Base-by-base conservation (phyloP, 2,329 filamentous ascomycete genomes). In the Talaromyces islandicus region DNA sequence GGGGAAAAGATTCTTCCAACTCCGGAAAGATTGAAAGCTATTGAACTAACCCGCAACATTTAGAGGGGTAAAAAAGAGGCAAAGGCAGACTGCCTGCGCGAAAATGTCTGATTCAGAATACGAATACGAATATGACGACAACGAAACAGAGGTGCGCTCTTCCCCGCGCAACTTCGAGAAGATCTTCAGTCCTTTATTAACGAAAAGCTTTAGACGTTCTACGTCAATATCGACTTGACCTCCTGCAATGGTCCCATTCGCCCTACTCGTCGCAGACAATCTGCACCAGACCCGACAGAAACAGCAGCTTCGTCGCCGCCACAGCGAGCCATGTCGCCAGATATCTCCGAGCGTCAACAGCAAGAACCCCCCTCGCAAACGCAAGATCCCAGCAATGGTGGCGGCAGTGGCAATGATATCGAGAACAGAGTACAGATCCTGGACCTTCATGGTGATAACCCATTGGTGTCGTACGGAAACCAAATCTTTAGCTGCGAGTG, bases 401-500 rank as follows among this genome's bases (percentile, higher is more conserved):
- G n/a, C n/a, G n/a, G n/a, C n/a, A n/a, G n/a, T n/a, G 61, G 61
- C 43, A 61, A 62, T 7, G 25, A 57, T 25, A 17, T 35, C 11
- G 62, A 67, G 27, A 73, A 78, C 51, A 72, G 75, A 53, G 83
- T 96, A 6, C 91, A 96, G 69, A 87, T 97, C 56, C 80, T 94
- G n/a, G 91, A 91, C 29, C 81, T 97, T 3, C 89, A 96, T 73
- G 88, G 88, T 1, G 69, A 77, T 2, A 88, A 89, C 54, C 93
- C 93, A 0, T 78, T 96, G 29, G 82, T 96, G 61, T 88, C 89
- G 24, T 95, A 95, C 75, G 83, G 88, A 60, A 89, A 89, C 30
- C 85, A 88, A 63, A 78, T 95, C 24, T 94, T 92, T 70, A 86
- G 85, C 64, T 93, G 91, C 64, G 78, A 85, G 52, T 97, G 93